A percentile compares a stretch with the other conserved stretches of the same genome.
Conservation (phyloP, 768 basidiomycete species). For the Leccinum arenicola region DNA sequence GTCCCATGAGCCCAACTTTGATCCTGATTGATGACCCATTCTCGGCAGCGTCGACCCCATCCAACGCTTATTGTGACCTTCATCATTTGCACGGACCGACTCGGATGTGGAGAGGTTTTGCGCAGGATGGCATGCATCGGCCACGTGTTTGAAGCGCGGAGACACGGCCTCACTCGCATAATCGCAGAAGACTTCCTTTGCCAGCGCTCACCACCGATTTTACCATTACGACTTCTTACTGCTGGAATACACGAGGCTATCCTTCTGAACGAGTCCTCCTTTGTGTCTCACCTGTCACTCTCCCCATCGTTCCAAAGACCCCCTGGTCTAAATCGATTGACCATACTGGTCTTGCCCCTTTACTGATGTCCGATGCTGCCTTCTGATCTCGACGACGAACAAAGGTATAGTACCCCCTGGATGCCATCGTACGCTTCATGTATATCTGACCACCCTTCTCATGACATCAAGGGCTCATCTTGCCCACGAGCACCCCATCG, state of each 20-base stretch:
- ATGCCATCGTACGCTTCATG: conserved; percentile 1
- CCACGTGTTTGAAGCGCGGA: conserved; percentile 26
- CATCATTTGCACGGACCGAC: conserved; percentile 15
- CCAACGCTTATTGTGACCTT: neutral
- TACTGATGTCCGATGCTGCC: conserved; percentile 25
- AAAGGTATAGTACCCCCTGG: conserved; percentile 18
- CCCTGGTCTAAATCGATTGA: conserved; percentile 3
- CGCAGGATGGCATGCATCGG: conserved; percentile 14
- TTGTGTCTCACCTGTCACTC: conserved; percentile 9
- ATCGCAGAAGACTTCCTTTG: conserved; percentile 9
- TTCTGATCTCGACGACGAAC: conserved; percentile 29
- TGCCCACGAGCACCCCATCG: conserved; percentile 28
- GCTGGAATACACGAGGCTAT: conserved; percentile 29
- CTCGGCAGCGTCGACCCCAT: conserved; percentile 7
- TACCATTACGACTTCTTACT: conserved; percentile 24
- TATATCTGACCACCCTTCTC: neutral
- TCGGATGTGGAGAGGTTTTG: conserved; percentile 4
- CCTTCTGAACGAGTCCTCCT: conserved; percentile 7
- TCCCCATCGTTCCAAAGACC: neutral
- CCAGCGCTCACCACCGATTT: conserved; percentile 7
- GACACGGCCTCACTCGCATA: conserved; percentile 17
- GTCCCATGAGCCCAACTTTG: conserved; percentile 1
- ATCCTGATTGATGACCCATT: conserved; percentile 18
- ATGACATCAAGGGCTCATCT: conserved; percentile 19
- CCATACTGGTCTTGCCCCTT: conserved; percentile 6